phyloP scores from a whole-genome alignment of 495 filamentous ascomycete genomes.

The Xylaria intraflava region DNA sequence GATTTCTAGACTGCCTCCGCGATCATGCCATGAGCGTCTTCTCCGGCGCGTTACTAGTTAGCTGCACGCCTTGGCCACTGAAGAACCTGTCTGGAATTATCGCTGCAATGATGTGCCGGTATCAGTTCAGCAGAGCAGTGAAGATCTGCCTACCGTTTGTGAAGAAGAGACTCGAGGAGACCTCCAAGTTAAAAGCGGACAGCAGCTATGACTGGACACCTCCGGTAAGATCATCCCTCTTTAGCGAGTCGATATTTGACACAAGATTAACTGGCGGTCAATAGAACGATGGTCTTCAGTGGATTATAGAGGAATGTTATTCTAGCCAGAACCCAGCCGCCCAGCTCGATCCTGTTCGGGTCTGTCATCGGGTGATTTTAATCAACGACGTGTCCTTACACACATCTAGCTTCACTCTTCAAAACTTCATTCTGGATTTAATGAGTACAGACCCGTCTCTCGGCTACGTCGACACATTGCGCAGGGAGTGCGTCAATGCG shows the following conservation, averaged over 20 bases:
- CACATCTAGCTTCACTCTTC: background rate
- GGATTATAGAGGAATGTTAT: constrained; percentile 12
- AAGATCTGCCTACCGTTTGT: background rate
- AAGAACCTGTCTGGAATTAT: background rate
- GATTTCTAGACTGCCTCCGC: background rate
- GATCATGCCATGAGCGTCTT: background rate
- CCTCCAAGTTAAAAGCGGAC: background rate
- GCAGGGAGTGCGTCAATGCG: constrained; percentile 1
- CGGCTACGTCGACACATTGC: constrained; percentile 2
- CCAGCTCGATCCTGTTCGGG: background rate
- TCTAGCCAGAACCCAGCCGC: background rate
- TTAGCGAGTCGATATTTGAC: background rate
- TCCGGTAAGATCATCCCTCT: background rate
- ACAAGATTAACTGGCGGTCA: too few species aligned
- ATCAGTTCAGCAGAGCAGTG: background rate
- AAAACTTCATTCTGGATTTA: constrained; percentile 5
- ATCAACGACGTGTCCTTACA: constrained; percentile 4
- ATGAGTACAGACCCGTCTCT: constrained; percentile 3
- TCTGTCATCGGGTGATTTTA: background rate
- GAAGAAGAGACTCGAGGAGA: background rate
- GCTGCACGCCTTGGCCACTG: background rate
- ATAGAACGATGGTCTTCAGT: constrained; percentile 14
- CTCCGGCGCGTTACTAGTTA: background rate
- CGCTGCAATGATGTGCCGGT: background rate
- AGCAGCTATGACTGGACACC: background rate